These are phyloP conservation scores for Zygotorulaspora sp. DNA, from an alignment of 805 yeast species.

Conservation along the genomic window DNA sequence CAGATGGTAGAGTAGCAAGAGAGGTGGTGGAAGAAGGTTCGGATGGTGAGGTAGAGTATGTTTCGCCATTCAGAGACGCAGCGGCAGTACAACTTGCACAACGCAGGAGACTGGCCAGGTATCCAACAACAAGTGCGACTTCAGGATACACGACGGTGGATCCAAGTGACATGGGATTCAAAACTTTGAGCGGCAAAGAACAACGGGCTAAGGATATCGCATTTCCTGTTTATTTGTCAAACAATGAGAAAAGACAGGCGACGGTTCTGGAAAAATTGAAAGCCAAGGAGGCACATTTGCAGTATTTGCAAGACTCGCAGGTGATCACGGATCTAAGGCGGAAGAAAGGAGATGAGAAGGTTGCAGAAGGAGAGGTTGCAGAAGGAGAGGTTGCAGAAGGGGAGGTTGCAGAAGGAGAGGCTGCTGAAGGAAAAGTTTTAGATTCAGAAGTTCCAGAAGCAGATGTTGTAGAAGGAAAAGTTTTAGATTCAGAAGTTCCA, in stretches of 20 bases:
- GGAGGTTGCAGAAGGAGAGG: conserved; percentile 3
- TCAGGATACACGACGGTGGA: conserved; percentile 18
- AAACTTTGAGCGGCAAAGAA: conserved; percentile 15
- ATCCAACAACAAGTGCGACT: conserved; percentile 32
- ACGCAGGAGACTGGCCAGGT: conserved; percentile 15
- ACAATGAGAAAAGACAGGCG: conserved; percentile 29
- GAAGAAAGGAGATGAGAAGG: conserved; percentile 3
- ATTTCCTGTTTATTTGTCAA: conserved; percentile 27
- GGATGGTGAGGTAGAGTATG: conserved; percentile 11
- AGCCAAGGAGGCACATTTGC: conserved; percentile 23
- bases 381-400: conserved; percentile 3
- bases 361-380: not conserved
- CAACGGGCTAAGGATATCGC: conserved; percentile 31
- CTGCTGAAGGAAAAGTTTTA: not conserved
- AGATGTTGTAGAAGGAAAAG: conserved; percentile 2
- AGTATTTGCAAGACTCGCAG: conserved; percentile 26
- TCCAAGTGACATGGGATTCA: conserved; percentile 29
- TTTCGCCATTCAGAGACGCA: conserved; percentile 20
- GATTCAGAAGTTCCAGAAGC: conserved; percentile 2
- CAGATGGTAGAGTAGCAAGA: not conserved
- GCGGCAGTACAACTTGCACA: conserved; percentile 17
- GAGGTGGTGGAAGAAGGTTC: not conserved
- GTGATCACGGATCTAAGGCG: conserved; percentile 11
- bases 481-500: not conserved
- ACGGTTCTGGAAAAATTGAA: conserved; percentile 19